Evolutionary conservation across 2,329 filamentous ascomycete species (phyloP), one percentile per base, ranked within the genome.

Genomic region (Fusarium dimerum): DNA sequence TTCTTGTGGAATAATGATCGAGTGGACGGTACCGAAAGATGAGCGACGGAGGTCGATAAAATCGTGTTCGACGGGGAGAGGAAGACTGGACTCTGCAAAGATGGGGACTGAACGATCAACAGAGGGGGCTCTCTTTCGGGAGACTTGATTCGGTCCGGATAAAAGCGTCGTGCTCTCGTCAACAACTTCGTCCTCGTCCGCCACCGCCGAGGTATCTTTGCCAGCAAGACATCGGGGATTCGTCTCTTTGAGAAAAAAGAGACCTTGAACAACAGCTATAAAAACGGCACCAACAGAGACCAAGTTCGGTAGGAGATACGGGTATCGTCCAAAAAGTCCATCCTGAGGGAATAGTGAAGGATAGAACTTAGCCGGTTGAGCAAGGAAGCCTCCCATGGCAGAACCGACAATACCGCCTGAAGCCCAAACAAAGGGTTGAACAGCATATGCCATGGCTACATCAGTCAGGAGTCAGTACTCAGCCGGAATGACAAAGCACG

Each of bases 371-470:
- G 83, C 17, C 61, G 65, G 30, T 79, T 69, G 29, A 0, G 94
- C 87, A 51, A 96, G 72, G 47, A 96, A 70, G 0, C 92, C 92
- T 34, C 92, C 92, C 30, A 96, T 74, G 2, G 92, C 83, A 0
- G 92, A 92, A 0, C 92, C 92, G 0, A 91, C 92, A 55, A 97
- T 95, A 30, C 88, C 90, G 32, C 92, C 92, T 45, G 96, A 76
- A 9, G 91, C 91, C 71, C 96, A 96, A 13, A 96, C 85, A 20
- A 96, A 88, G 0, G 92, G 92, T 43, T 96, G 77, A 75, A 94
- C 96, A 2, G 89, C 91, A 66, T 96, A 97, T 0, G 90, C 92
- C 51, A 82, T 56, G 26, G 65, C 61, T 63, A 32, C 8, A 3
- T 4, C 2, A 1, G 20, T 7, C 20, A 26, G 12, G 6, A 17